Conservation (phyloP, 108 stramenopile genomes). For the Hondaea fermentalgiana region DNA sequence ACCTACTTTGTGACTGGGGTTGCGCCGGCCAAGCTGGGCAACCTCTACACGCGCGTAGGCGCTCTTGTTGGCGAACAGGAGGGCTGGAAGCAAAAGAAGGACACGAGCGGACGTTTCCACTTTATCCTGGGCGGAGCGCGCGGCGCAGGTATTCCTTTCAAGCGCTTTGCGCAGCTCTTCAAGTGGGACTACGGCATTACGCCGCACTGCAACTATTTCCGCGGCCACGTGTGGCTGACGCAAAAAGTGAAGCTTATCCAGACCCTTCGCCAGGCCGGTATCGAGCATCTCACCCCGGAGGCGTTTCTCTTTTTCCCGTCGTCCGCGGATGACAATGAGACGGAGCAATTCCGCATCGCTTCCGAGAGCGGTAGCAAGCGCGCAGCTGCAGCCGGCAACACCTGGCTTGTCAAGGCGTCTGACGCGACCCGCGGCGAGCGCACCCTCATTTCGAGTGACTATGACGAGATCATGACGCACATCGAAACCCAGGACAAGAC, state of each 20-base stretch:
- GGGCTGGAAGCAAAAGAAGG: neutral
- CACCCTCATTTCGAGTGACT: neutral
- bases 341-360: conserved; percentile 4
- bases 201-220: conserved; percentile 14
- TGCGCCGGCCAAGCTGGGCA: neutral
- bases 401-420: neutral
- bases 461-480: neutral
- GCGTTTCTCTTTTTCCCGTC: neutral
- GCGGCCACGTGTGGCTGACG: conserved; percentile 13
- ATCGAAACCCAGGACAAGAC: neutral
- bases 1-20: neutral
- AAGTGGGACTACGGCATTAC: conserved; percentile 10
- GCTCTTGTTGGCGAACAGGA: neutral
- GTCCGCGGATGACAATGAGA: conserved; percentile 13
- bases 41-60: neutral
- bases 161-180: conserved; percentile 18
- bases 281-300: neutral
- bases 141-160: conserved; percentile 11
- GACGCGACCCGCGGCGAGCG: conserved; percentile 9
- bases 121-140: neutral
- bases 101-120: neutral
- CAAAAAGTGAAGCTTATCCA: conserved; percentile 14
- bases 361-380: neutral
- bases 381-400: neutral
- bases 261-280: neutral